phyloP scores from a whole-genome alignment of 345 rosid species.

The Eucalyptus regnans region DNA sequence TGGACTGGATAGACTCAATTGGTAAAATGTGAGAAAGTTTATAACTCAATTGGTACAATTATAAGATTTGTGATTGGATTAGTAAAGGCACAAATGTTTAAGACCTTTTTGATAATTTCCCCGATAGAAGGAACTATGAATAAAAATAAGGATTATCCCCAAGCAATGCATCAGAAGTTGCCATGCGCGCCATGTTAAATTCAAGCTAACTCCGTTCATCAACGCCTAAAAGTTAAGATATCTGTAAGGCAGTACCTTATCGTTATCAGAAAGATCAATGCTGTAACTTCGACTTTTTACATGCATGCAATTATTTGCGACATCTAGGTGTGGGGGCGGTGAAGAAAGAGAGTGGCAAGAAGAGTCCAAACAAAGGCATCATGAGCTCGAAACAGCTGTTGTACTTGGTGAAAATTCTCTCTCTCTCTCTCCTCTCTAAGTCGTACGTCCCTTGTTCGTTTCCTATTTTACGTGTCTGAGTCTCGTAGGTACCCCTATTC shows the following conservation, averaged over 20 bases:
- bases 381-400: background rate
- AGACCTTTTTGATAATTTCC: too few relatives aligned
- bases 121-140: background rate
- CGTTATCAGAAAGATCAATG: background rate
- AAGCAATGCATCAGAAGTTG: background rate
- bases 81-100: too few relatives aligned
- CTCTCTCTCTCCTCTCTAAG: background rate
- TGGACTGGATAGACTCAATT: fast-evolving
- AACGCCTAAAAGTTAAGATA: background rate
- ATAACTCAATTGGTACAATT: too few relatives aligned
- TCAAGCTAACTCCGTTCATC: background rate
- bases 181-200: background rate
- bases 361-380: background rate
- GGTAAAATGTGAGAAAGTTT: background rate
- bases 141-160: background rate
- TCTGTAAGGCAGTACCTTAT: background rate
- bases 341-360: background rate
- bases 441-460: background rate
- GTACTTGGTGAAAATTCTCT: background rate
- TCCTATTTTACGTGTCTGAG: background rate
- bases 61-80: background rate
- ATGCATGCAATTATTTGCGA: background rate
- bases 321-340: background rate
- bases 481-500: background rate
- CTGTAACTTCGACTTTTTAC: background rate